These are phyloP conservation scores for Aspergillus caelatus DNA, from an alignment of 2,329 filamentous ascomycete species.

Conservation along the genomic window DNA sequence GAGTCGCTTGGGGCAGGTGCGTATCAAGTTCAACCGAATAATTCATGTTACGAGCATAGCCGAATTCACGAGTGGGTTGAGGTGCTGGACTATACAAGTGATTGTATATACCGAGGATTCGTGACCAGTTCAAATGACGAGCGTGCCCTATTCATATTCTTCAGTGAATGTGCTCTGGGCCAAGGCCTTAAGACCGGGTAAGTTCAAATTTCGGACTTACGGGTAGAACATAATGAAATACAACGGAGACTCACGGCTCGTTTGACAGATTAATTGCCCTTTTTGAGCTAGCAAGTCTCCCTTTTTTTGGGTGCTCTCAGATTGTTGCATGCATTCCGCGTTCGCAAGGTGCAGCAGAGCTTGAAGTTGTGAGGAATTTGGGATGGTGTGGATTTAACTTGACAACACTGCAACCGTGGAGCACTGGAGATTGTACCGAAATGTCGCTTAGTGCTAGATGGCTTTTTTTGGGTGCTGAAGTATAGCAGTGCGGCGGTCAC, in stretches of 20 bases:
- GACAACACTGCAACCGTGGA: slow-evolving; percentile 77
- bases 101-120: slow-evolving; percentile 84
- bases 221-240: too few species aligned
- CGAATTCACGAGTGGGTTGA: slow-evolving; percentile 41
- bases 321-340: slow-evolving; percentile 83
- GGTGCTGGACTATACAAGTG: slow-evolving; percentile 74
- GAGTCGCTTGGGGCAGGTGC: slow-evolving; percentile 87
- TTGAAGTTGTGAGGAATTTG: slow-evolving; percentile 73
- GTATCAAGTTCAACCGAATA: slow-evolving; percentile 45
- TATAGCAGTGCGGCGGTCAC: slow-evolving; percentile 53
- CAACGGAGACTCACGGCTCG: neutral
- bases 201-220: slow-evolving; percentile 37
- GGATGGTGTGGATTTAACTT: slow-evolving; percentile 93
- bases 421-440: slow-evolving; percentile 48
- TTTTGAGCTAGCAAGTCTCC: slow-evolving; percentile 80
- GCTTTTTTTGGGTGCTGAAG: slow-evolving; percentile 87
- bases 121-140: slow-evolving; percentile 70
- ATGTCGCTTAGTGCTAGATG: slow-evolving; percentile 75
- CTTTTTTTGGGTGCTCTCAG: slow-evolving; percentile 71
- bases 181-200: slow-evolving; percentile 87
- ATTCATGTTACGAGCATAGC: slow-evolving; percentile 25
- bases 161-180: slow-evolving; percentile 71
- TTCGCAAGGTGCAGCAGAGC: slow-evolving; percentile 62
- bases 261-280: slow-evolving; percentile 76
- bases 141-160: slow-evolving; percentile 84